Percentiles rank a stretch among this genome's conserved stretches.
phyloP scores from a whole-genome alignment of 257 asterid genomes.

The Misopates orontium region DNA sequence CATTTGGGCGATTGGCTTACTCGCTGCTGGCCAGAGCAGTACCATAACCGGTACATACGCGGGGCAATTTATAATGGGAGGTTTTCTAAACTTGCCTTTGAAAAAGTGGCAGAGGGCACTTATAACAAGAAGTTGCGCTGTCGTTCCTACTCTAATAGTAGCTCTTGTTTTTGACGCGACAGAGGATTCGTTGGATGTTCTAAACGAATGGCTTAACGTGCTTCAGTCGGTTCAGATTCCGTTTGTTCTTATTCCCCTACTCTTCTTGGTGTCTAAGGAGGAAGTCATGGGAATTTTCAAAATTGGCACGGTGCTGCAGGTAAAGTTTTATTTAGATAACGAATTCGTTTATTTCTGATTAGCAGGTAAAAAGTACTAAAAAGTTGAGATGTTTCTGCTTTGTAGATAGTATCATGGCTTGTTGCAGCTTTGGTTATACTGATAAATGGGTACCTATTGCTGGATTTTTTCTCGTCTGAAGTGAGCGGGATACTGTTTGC shows the following conservation, averaged over 20 bases:
- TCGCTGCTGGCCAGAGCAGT: conserved; percentile 89
- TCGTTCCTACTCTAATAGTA: conserved; percentile 65
- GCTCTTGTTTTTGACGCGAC: conserved; percentile 71
- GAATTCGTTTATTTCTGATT: too few relatives aligned
- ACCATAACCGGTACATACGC: conserved; percentile 84
- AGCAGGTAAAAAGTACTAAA: too few relatives aligned
- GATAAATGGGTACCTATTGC: conserved; percentile 65
- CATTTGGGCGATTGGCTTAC: conserved; percentile 77
- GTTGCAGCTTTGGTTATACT: conserved; percentile 61
- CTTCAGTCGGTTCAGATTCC: conserved; percentile 83
- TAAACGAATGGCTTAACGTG: conserved; percentile 83
- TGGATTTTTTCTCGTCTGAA: conserved; percentile 60
- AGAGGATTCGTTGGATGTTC: conserved; percentile 62
- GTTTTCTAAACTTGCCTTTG: conserved; percentile 60
- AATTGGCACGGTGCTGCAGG: conserved; percentile 65
- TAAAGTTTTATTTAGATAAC: too few relatives aligned
- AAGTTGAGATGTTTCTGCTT: conserved; percentile 14
- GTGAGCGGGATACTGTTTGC: conserved; percentile 45
- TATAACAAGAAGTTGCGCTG: conserved; percentile 75
- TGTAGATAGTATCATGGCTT: conserved; percentile 56
- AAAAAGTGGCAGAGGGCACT: conserved; percentile 79
- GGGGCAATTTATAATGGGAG: conserved; percentile 85
- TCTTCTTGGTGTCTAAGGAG: conserved; percentile 72
- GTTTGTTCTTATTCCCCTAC: conserved; percentile 78
- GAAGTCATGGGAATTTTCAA: conserved; percentile 82